Conservation (phyloP, 2,329 filamentous ascomycete genomes). For the Phaeosphaeria sp. region DNA sequence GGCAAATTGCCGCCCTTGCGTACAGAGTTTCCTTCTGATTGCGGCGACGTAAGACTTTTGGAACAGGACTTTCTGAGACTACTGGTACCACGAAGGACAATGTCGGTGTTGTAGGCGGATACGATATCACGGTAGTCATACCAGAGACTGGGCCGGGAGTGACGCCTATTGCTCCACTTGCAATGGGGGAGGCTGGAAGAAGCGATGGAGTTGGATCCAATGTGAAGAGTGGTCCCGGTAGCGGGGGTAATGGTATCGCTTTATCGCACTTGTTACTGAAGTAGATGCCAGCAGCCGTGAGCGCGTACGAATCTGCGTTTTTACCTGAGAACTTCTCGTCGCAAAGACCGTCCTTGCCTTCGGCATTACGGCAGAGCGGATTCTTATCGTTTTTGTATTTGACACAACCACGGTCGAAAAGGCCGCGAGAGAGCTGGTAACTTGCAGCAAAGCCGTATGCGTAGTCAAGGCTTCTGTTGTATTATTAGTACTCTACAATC, state of each 20-base stretch:
- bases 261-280: slow-evolving; percentile 2
- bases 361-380: not conserved
- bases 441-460: slow-evolving; percentile 6
- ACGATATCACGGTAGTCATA: too few species aligned
- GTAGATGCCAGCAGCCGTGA: slow-evolving; percentile 6
- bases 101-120: too few species aligned
- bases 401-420: slow-evolving; percentile 1
- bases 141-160: too few species aligned
- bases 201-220: not conserved
- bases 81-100: not conserved
- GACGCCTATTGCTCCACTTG: not conserved
- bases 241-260: slow-evolving; percentile 4
- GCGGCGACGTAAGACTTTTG: not conserved
- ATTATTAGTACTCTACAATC: not conserved
- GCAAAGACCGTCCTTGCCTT: slow-evolving; percentile 5
- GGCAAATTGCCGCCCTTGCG: not conserved
- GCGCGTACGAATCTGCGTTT: slow-evolving; percentile 4
- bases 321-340: not conserved
- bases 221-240: not conserved
- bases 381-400: slow-evolving; percentile 3
- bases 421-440: slow-evolving; percentile 2
- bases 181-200: not conserved
- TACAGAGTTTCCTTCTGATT: not conserved
- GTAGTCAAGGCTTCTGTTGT: slow-evolving; percentile 3
- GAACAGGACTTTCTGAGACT: not conserved